Percentiles rank a stretch among this genome's conserved stretches.
Conservation (phyloP, 805 yeast genomes). For the Diddensiella transvaalensis region DNA sequence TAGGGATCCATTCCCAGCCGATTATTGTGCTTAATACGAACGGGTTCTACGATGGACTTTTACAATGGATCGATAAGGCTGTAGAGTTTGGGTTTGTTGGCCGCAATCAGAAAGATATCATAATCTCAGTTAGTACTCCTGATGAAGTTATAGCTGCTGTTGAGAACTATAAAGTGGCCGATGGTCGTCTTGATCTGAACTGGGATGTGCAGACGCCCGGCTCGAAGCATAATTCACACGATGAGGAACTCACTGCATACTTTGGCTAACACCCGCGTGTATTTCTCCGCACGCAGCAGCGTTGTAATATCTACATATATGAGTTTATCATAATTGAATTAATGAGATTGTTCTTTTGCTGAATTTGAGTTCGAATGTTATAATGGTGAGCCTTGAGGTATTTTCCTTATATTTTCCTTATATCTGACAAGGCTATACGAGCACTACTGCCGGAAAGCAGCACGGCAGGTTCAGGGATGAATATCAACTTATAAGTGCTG, state of each 20-base stretch:
- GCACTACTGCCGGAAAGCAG: too few species aligned
- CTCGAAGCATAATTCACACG: not conserved
- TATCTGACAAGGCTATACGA: too few species aligned
- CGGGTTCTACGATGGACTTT: slow-evolving; percentile 73
- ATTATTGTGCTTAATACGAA: slow-evolving; percentile 71
- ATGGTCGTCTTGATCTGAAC: slow-evolving; percentile 67
- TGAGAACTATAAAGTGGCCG: slow-evolving; percentile 59
- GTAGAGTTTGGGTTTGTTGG: slow-evolving; percentile 66
- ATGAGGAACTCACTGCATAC: not conserved
- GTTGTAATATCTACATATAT: too few species aligned
- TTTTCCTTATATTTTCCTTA: too few species aligned
- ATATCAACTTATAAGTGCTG: too few species aligned
- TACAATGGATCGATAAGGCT: slow-evolving; percentile 58
- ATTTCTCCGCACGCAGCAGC: too few species aligned
- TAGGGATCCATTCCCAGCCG: slow-evolving; percentile 81
- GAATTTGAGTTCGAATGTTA: too few species aligned
- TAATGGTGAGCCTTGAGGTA: too few species aligned
- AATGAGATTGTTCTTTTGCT: too few species aligned
- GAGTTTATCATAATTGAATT: too few species aligned
- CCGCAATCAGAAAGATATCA: slow-evolving; percentile 59
- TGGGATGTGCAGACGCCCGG: slow-evolving; percentile 47
- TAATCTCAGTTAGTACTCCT: slow-evolving; percentile 63
- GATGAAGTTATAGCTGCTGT: slow-evolving; percentile 65
- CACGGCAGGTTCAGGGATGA: too few species aligned
- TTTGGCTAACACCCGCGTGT: not conserved